Evolutionary conservation across 2,329 filamentous ascomycete species (phyloP).

Genomic region (Magnaporthiopsis poae): DNA sequence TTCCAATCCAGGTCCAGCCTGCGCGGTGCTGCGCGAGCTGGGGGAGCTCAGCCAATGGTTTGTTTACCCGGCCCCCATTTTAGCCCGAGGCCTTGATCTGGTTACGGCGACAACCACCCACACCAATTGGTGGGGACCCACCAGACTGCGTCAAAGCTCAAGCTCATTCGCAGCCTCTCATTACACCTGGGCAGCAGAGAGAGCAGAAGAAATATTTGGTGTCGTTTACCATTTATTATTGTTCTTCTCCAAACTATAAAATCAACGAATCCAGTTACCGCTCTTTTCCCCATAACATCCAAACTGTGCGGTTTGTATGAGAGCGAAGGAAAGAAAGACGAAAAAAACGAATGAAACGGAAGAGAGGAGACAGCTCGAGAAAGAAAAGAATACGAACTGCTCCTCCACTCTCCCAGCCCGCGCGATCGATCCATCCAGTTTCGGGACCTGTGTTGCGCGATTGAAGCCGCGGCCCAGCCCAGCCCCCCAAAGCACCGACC

Average conservation of each 20-base stretch:
- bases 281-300: too few species aligned
- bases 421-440: not conserved
- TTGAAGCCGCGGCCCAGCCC: not conserved
- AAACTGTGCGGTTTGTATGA: too few species aligned
- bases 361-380: not conserved
- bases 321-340: too few species aligned
- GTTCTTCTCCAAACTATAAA: too few species aligned
- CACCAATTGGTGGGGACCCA: not conserved
- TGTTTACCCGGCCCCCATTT: slow-evolving; percentile 20
- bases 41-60: slow-evolving; percentile 16
- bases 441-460: not conserved
- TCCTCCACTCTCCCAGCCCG: not conserved
- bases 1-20: not conserved
- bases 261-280: too few species aligned
- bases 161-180: not conserved
- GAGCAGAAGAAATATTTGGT: too few species aligned
- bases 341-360: not conserved
- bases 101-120: not conserved
- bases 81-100: not conserved
- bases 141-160: not conserved
- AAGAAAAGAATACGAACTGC: not conserved
- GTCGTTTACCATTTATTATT: too few species aligned
- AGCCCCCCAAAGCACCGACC: not conserved
- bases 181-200: not conserved
- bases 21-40: not conserved